Base-by-base conservation (phyloP, 1,284 basidiomycete genomes). In the Naganishia albida region DNA sequence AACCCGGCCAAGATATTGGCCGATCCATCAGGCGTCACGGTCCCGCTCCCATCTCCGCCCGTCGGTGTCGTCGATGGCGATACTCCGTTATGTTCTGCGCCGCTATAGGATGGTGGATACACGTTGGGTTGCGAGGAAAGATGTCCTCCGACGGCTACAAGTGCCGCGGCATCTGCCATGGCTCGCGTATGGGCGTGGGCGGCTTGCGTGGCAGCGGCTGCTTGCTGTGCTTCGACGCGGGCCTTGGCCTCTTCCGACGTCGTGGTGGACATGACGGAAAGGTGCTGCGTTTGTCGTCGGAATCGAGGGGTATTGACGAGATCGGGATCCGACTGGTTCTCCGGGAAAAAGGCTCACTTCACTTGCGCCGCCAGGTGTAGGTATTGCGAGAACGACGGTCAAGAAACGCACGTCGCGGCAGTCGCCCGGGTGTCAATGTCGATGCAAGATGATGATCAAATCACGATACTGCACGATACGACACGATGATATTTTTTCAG, bases 61-160 rank as follows among this genome's bases (percentile, higher is more conserved):
- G 34, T 48, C 28, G 54, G 54, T 7, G 54, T 57, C n/a, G 55
- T 51, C 25, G 38, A 26, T 18, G 63, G 50, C 28, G 63, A 49
- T 4, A 34, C 34, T 10, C 34, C 34, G 10, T 7, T 39, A 26
- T 49, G 34, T 4, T 54, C 42, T 15, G 62, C 43, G 46, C 53
- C 43, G 10, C 23, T 18, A 6, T n/a, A 20, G 3, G n/a, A 15
- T n/a, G 30, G 30, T 53, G 10, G 28, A 20, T 38, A 38, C 10
- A 16, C n/a, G n/a, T n/a, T 10, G 34, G 38, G n/a, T 46, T 46
- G 30, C 10, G 26, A 18, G 8, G 25, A 10, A 43, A 34, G 34
- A 48, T 49, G 56, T 12, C 64, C 64, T n/a, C 64, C 64, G 20
- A 65, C 64, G 15, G 64, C 64, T 10, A 57, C 64, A 23, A 65